Percentiles rank a stretch among this genome's conserved stretches.
phyloP scores from a whole-genome alignment of 2,329 filamentous ascomycete species.

The Xylariales sp. region DNA sequence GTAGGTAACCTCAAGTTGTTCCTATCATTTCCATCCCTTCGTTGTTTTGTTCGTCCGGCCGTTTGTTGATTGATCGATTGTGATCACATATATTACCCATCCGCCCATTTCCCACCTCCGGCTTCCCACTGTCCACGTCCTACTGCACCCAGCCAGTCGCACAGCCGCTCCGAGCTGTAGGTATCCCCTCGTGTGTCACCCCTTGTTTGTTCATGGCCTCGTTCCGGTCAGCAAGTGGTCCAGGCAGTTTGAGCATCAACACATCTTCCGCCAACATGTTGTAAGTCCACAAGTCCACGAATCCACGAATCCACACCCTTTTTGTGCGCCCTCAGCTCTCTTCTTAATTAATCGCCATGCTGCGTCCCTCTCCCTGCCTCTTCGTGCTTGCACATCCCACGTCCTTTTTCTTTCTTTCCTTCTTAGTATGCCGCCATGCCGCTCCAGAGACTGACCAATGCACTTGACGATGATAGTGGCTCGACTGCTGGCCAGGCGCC shows the following conservation, averaged over 20 bases:
- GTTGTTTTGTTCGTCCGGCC: not conserved
- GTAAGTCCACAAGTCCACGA: conserved; percentile 52
- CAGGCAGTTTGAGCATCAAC: conserved; percentile 72
- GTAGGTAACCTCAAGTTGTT: too few species aligned
- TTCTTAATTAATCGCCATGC: not conserved
- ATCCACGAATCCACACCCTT: not conserved
- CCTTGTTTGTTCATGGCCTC: conserved; percentile 57
- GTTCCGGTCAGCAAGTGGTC: conserved; percentile 69
- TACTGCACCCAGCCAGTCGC: conserved; percentile 23
- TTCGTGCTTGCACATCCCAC: not conserved
- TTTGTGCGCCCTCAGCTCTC: conserved; percentile 15
- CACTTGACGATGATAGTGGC: conserved; percentile 41
- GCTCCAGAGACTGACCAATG: conserved; percentile 38
- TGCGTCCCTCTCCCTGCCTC: not conserved
- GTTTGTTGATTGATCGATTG: not conserved
- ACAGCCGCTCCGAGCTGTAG: conserved; percentile 28
- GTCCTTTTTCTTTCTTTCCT: too few species aligned
- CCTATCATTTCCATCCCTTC: conserved; percentile 2
- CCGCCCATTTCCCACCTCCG: not conserved
- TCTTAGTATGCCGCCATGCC: conserved; percentile 25
- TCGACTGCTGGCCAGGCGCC: conserved; percentile 49
- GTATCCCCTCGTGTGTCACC: conserved; percentile 22
- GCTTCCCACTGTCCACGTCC: not conserved
- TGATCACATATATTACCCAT: not conserved
- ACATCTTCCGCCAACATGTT: conserved; percentile 69